Conservation (phyloP, 768 basidiomycete genomes). For the Phanerochaete sordida region DNA sequence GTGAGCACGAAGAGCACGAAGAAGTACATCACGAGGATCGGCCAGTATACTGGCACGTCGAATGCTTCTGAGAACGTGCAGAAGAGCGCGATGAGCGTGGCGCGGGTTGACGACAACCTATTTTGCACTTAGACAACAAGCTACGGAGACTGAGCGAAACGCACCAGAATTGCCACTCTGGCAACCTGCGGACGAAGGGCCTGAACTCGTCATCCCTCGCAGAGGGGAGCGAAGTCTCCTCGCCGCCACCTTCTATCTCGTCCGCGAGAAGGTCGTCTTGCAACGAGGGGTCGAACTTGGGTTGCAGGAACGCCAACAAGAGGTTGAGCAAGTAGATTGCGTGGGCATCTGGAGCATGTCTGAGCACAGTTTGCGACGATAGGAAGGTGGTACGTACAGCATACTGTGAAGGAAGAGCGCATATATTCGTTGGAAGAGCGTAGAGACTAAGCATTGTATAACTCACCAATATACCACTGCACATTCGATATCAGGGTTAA, state of each 20-base stretch:
- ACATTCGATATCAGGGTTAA: background rate
- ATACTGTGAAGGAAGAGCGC: background rate
- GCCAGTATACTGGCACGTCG: constrained; percentile 99
- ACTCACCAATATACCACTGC: constrained; percentile 92
- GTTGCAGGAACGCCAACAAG: constrained; percentile 95
- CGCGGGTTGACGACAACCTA: constrained; percentile 90
- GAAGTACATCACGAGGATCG: constrained; percentile 97
- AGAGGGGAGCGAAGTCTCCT: constrained; percentile 52
- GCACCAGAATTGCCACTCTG: constrained; percentile 96
- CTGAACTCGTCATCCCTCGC: constrained; percentile 92
- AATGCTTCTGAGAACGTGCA: constrained; percentile 83
- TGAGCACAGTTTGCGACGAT: background rate
- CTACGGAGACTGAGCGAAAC: constrained; percentile 17
- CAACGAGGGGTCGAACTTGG: constrained; percentile 94
- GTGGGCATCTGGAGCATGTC: constrained; percentile 63
- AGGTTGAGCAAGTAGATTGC: constrained; percentile 96
- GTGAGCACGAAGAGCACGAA: constrained; percentile 91
- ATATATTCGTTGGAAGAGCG: background rate
- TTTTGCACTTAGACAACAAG: background rate
- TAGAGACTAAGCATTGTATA: too few species aligned
- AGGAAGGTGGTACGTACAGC: constrained; percentile 7
- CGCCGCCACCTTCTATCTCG: constrained; percentile 92
- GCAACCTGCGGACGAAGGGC: constrained; percentile 92
- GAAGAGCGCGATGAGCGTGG: constrained; percentile 75
- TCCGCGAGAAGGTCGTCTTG: constrained; percentile 92